phyloP scores from a whole-genome alignment of 2,329 filamentous ascomycete genomes.

The Claviceps paspali region DNA sequence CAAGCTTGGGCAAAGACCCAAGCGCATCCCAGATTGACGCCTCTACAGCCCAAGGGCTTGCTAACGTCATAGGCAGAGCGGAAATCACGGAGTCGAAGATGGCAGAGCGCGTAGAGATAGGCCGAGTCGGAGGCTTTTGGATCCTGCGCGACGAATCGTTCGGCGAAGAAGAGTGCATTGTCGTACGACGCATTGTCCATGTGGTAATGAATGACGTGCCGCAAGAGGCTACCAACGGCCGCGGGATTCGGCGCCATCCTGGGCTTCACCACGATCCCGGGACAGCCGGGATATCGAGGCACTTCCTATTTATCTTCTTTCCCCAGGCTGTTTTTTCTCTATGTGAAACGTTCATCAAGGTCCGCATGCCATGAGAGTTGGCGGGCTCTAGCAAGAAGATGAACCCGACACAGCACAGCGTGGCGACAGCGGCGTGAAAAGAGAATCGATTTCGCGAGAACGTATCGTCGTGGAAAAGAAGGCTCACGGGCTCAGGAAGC shows the following conservation, averaged over 20 bases:
- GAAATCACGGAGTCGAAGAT: slow-evolving; percentile 67
- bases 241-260: slow-evolving; percentile 38
- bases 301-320: neutral
- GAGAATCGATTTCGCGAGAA: neutral
- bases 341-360: slow-evolving; percentile 1
- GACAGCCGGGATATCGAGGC: neutral
- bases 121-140: slow-evolving; percentile 63
- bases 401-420: neutral
- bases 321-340: neutral
- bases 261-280: slow-evolving; percentile 7
- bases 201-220: slow-evolving; percentile 49
- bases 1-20: slow-evolving; percentile 89
- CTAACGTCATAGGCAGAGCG: slow-evolving; percentile 77
- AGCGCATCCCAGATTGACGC: slow-evolving; percentile 68
- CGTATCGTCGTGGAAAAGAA: neutral
- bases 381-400: neutral
- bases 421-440: neutral
- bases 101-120: slow-evolving; percentile 72
- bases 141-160: slow-evolving; percentile 73
- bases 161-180: slow-evolving; percentile 88
- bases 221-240: slow-evolving; percentile 35
- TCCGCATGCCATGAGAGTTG: slow-evolving; percentile 3
- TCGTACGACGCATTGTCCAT: slow-evolving; percentile 82
- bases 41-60: slow-evolving; percentile 54
- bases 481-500: too few relatives aligned